Evolutionary conservation across 108 stramenopile genomes (phyloP).

Genomic region (Licmophora abbreviata): DNA sequence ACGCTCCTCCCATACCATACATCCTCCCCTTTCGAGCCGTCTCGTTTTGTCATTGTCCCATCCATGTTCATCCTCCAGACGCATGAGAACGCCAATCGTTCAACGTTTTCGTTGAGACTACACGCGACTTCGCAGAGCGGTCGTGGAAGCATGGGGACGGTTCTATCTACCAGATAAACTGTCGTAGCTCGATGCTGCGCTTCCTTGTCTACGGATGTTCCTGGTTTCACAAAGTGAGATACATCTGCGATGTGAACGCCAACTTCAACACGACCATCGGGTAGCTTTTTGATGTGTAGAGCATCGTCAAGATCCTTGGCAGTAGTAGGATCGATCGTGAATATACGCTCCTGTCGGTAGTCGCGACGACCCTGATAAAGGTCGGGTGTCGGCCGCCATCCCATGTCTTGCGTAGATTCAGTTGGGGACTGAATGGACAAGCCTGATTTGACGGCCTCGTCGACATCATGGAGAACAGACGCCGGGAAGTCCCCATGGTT

Average conservation of each 20-base stretch:
- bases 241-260: slow-evolving; percentile 99
- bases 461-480: slow-evolving; percentile 62
- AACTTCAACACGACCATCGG: slow-evolving; percentile 74
- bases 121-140: slow-evolving; percentile 91
- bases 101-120: slow-evolving; percentile 92
- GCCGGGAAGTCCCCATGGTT: slow-evolving; percentile 87
- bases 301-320: slow-evolving; percentile 97
- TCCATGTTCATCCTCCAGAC: slow-evolving; percentile 93
- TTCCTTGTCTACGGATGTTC: slow-evolving; percentile 83
- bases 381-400: slow-evolving; percentile 76
- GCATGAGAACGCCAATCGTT: slow-evolving; percentile 90
- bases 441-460: slow-evolving; percentile 55
- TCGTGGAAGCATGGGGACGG: slow-evolving; percentile 88
- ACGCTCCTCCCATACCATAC: slow-evolving; percentile 93
- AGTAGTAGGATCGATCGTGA: slow-evolving; percentile 94
- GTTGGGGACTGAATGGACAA: slow-evolving; percentile 5
- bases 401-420: slow-evolving; percentile 20
- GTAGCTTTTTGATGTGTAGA: slow-evolving; percentile 66
- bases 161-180: slow-evolving; percentile 91
- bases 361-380: slow-evolving; percentile 68
- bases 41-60: slow-evolving; percentile 63
- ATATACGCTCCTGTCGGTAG: slow-evolving; percentile 71
- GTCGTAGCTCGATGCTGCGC: slow-evolving; percentile 88
- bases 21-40: slow-evolving; percentile 25
- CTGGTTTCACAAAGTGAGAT: slow-evolving; percentile 78